These are phyloP conservation scores for Cicer judaicum DNA, from an alignment of 306 rosid species.

Conservation along the genomic window DNA sequence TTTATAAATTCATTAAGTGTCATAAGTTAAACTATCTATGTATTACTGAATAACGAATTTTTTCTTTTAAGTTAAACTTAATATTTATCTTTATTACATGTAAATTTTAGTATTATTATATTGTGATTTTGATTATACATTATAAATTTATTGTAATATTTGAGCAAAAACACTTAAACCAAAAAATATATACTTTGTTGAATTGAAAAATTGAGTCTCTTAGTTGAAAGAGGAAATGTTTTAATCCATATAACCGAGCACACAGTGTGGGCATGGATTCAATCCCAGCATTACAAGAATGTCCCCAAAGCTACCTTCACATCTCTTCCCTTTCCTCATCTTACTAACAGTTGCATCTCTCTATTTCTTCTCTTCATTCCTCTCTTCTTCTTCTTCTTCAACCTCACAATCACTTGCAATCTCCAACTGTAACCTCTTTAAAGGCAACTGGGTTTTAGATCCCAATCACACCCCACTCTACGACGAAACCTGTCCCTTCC, in stretches of 20 bases:
- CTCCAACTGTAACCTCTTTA: slow-evolving; percentile 61
- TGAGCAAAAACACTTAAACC: no score
- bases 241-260: background rate
- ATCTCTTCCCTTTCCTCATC: slow-evolving; percentile 69
- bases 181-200: no score
- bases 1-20: no score
- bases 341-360: slow-evolving; percentile 55
- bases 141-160: no score
- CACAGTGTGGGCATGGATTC: background rate
- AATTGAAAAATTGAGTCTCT: no score
- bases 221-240: background rate
- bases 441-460: slow-evolving; percentile 69
- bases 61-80: no score
- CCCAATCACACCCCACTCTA: slow-evolving; percentile 66
- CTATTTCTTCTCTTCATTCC: slow-evolving; percentile 56
- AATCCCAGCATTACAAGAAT: slow-evolving; percentile 38
- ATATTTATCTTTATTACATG: no score
- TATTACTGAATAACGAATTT: no score
- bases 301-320: slow-evolving; percentile 65
- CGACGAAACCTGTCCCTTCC: slow-evolving; percentile 83
- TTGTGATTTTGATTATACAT: no score
- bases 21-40: no score
- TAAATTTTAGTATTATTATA: no score
- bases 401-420: slow-evolving; percentile 30
- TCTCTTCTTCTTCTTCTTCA: slow-evolving; percentile 47